Base-by-base conservation (phyloP, 2,329 filamentous ascomycete genomes). In the Geosmithia putterillii region DNA sequence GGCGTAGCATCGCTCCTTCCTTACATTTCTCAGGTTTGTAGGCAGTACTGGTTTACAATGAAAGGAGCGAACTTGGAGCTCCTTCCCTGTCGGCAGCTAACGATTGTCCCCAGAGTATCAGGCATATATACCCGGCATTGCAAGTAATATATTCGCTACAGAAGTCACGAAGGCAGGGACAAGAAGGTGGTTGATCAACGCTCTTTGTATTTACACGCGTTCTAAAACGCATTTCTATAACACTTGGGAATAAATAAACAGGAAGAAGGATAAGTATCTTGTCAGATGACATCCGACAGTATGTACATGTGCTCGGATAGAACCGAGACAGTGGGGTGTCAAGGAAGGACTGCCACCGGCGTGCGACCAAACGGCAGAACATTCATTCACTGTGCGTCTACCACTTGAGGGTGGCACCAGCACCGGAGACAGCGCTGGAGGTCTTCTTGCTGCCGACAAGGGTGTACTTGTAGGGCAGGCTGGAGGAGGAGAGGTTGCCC, bases 401-500 rank as follows among this genome's bases (percentile, higher is more conserved):
- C 44, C 44, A 45, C 18, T 17, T 40, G 18, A 45, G 44, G 23
- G 44, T 45, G 20, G 44, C 44, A 40, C 44, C 44, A 17, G 41
- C 44, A 17, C 28, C 44, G 17, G 44, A 18, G 17, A 45, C 22
- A 23, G 35, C 44, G 20, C 15, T 18, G 14, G 17, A 36, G 44
- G 75, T 68, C 40, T 60, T 67, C 25, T 48, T 57, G 3, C 67
- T 65, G 2, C 71, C 73, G 41, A 77, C 56, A n/a, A 55, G 52
- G 39, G 46, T 47, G 55, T 71, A 61, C 28, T 57, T 61, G 59
- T 79, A 79, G 36, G 57, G 54, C 54, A 81, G 78, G 2, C 68
- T 68, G n/a, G 74, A 63, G 28, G 59, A 61, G 42, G 59, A 69
- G 40, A 77, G 60, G n/a, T 66, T 72, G 21, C 73, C 71, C 42